These are phyloP conservation scores for Paramecium sonneborni DNA, from an alignment of 73 alveolate species.

Conservation along the genomic window DNA sequence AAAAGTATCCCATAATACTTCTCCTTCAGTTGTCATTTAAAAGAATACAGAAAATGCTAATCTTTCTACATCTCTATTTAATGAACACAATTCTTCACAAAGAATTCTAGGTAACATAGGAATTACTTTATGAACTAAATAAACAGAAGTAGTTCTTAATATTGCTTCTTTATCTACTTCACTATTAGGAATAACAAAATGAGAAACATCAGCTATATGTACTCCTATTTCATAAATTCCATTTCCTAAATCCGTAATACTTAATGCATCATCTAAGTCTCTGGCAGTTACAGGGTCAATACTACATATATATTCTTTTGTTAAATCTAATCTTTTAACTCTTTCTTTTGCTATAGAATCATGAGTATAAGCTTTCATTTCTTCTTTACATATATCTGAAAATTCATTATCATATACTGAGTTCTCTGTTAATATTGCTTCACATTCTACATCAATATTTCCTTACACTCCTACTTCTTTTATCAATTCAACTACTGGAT, in stretches of 20 bases:
- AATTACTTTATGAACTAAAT: conserved; percentile 95
- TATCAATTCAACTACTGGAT: conserved; percentile 55
- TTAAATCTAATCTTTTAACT: conserved; percentile 88
- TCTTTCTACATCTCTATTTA: conserved; percentile 92
- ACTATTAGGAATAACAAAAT: conserved; percentile 92
- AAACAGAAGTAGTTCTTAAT: conserved; percentile 95
- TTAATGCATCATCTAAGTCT: conserved; percentile 79
- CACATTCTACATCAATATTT: conserved; percentile 91
- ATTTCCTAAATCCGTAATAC: conserved; percentile 97
- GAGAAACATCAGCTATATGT: conserved; percentile 99
- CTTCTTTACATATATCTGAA: conserved; percentile 81
- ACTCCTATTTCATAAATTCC: conserved; percentile 98
- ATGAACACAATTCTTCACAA: conserved; percentile 95
- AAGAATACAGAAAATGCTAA: conserved; percentile 88
- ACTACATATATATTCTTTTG: conserved; percentile 87
- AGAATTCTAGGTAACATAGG: conserved; percentile 98
- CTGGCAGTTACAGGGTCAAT: conserved; percentile 90
- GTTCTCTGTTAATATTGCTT: conserved; percentile 90
- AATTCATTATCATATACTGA: conserved; percentile 92
- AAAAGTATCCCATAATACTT: conserved; percentile 95
- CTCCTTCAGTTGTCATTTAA: conserved; percentile 48
- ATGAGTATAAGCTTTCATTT: conserved; percentile 75
- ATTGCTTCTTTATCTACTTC: conserved; percentile 97
- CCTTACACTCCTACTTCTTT: conserved; percentile 88
- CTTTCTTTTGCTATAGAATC: conserved; percentile 73